Base-by-base conservation (phyloP, 768 basidiomycete species). In the Trametes gibbosa region DNA sequence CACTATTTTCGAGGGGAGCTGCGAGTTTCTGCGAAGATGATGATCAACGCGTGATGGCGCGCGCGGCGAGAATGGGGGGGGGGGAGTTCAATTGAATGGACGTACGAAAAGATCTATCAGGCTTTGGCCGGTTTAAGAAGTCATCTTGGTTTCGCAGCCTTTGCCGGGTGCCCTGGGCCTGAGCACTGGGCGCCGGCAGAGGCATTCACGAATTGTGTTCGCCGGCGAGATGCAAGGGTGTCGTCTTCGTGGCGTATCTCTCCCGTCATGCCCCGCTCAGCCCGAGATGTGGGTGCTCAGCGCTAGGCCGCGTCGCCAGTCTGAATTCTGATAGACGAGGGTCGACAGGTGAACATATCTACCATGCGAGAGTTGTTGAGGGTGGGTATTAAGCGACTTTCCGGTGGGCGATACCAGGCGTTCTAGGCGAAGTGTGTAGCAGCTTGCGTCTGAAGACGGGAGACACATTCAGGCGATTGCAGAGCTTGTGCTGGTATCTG, bases 231-330 rank as follows among this genome's bases (percentile, higher is more conserved):
- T 56, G 55, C 41, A 32, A 19, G 25, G 37, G 35, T 56, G 46
- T 56, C 39, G 55, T 47, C 46, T 42, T 56, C 39, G 55, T 56
- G 55, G 55, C 55, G 55, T 49, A n/a, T 17, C 8, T 23, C 6
- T 12, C 73, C 78, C 71, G 63, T 63, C 63, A 64, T 5, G 63
- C 59, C 63, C 50, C 53, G 59, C 62, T 62, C 68, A 62, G 76
- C 23, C 48, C 29, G 48, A 6, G 14, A 5, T 13, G 76, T 63
- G 75, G 42, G n/a, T 17, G n/a, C n/a, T n/a, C n/a, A n/a, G n/a
- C n/a, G n/a, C n/a, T n/a, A n/a, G n/a, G n/a, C n/a, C n/a, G n/a
- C n/a, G n/a, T n/a, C n/a, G n/a, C n/a, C n/a, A n/a, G n/a, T n/a
- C n/a, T n/a, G n/a, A n/a, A n/a, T n/a, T n/a, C n/a, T n/a, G n/a